Evolutionary conservation across 2,329 filamentous ascomycete species (phyloP), one percentile per base, ranked within the genome.

Genomic region (Alternaria incomplexa): DNA sequence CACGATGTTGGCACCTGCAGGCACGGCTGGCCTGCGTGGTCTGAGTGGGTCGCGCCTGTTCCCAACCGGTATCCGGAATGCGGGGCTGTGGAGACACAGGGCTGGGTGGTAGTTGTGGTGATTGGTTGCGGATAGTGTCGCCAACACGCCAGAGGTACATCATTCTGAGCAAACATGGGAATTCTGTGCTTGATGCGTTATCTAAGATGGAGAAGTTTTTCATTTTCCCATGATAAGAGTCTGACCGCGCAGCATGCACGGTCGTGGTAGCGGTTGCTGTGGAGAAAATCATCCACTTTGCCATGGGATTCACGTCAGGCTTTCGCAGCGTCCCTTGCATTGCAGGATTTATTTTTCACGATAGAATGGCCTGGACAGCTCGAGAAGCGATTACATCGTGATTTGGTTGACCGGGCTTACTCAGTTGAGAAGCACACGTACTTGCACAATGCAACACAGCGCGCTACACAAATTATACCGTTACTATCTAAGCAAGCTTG

Each of bases 81-180:
- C 43, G 56, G 60, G 60, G 50, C 30, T 15, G 56, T 48, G 44
- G 56, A 28, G 12, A 22, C 45, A 28, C 56, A 55, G 45, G 48
- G 44, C 32, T 50, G 22, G 15, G 15, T 17, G 22, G 32, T 51
- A 22, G n/a, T 23, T n/a, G 10, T 44, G 13, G 7, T 59, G 44
- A 59, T 59, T 62, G 60, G 60, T 36, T 10, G 20, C 10, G 15
- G 23, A n/a, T 26, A 6, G 10, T 36, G 47, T 9, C 22, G 28
- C 48, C 40, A 47, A 47, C 30, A 55, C 60, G 44, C 20, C 44
- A 59, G 20, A 46, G 20, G 25, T 48, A 30, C 48, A 53, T 59
- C 60, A 62, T 62, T 17, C 44, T 62, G 56, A 62, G 43, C 10
- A 5, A 62, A 59, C 50, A 59, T 55, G 6, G 44, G 15, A 40